Evolutionary conservation across 192 early-diverging fungal species (phyloP).

Genomic region (Linnemannia elongata): DNA sequence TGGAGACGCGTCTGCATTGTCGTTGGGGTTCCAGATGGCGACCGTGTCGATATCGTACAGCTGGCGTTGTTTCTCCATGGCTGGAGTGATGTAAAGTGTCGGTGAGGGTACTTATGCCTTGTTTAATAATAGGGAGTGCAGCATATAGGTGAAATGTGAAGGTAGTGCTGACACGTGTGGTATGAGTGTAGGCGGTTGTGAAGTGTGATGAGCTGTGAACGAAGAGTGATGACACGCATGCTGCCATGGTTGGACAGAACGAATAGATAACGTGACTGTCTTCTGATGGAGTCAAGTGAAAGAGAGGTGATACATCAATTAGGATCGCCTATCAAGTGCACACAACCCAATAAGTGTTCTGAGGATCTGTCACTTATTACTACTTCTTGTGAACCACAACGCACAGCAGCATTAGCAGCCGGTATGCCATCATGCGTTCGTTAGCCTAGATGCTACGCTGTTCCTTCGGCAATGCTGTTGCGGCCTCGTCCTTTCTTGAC

Average conservation of each 20-base stretch:
- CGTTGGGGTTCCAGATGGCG: slow-evolving; percentile 58
- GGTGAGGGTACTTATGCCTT: neutral
- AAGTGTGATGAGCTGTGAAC: neutral
- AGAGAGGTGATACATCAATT: no score
- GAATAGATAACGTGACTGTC: neutral
- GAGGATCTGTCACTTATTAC: no score
- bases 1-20: slow-evolving; percentile 32
- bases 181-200: neutral
- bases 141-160: neutral
- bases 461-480: no score
- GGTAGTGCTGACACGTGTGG: no score
- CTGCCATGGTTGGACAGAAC: neutral
- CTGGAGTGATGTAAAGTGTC: neutral
- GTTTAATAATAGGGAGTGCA: neutral
- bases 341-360: no score
- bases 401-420: no score
- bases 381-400: no score
- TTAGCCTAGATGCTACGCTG: no score
- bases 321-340: no score
- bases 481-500: no score
- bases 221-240: neutral
- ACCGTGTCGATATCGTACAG: slow-evolving; percentile 59
- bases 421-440: no score
- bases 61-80: slow-evolving; percentile 47
- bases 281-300: neutral